A percentile compares a stretch with the other conserved stretches of the same genome.
Evolutionary conservation across 2,329 filamentous ascomycete species (phyloP).

Genomic region (Scytalidium lignicola): DNA sequence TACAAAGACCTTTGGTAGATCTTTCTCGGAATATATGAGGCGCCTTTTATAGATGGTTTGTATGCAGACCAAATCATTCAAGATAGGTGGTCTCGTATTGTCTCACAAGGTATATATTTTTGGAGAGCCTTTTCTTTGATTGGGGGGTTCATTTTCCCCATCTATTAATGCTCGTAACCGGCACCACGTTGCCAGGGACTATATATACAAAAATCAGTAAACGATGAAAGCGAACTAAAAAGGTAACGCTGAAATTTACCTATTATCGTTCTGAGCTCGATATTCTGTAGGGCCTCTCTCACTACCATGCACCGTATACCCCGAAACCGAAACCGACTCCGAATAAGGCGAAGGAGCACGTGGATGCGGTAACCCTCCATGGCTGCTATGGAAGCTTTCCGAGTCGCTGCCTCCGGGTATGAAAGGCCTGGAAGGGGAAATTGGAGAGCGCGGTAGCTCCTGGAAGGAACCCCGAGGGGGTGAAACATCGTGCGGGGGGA

Average conservation of each 20-base stretch:
- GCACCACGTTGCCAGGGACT: constrained; percentile 48
- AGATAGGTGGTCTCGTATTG: too few species aligned
- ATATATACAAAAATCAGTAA: constrained; percentile 13
- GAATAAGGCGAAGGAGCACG: constrained; percentile 14
- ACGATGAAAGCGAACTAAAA: background rate
- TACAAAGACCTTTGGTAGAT: too few species aligned
- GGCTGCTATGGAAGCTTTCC: constrained; percentile 5
- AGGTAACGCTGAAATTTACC: constrained; percentile 25
- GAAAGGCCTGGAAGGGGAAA: too few species aligned
- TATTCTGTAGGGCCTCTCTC: constrained; percentile 28
- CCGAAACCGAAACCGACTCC: constrained; percentile 28
- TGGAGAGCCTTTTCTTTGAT: too few species aligned
- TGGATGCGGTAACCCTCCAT: constrained; percentile 25
- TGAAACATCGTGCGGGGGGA: too few species aligned
- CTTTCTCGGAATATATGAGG: too few species aligned
- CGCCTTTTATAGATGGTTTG: too few species aligned
- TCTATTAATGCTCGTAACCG: constrained; percentile 39
- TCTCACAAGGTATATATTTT: too few species aligned
- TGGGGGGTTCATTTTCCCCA: background rate
- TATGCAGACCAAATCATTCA: too few species aligned
- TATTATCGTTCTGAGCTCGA: constrained; percentile 33
- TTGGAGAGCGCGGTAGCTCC: too few species aligned
- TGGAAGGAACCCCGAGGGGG: too few species aligned
- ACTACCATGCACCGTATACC: constrained; percentile 35
- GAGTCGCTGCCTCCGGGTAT: too few species aligned